Conservation (phyloP, 225 moss, liverwort and hornwort species). For the Polytrichum commune region DNA sequence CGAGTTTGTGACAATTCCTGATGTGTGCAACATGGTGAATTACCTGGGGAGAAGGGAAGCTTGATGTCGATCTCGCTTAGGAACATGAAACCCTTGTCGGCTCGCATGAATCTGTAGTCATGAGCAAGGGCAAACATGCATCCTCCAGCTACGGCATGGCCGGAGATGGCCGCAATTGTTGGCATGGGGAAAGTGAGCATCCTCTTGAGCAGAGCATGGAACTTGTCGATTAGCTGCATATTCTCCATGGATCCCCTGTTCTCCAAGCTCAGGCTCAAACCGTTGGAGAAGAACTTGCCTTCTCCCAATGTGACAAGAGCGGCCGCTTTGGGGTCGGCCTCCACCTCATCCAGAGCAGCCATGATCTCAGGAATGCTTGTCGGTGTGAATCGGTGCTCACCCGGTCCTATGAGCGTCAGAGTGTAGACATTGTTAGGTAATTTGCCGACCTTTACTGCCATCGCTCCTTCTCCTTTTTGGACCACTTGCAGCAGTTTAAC, state of each 20-base stretch:
- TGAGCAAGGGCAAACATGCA: slow-evolving; percentile 90
- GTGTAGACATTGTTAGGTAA: slow-evolving; percentile 53
- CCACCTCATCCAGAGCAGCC: slow-evolving; percentile 76
- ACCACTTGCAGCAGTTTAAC: too few relatives aligned
- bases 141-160: slow-evolving; percentile 92
- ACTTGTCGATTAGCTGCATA: slow-evolving; percentile 50
- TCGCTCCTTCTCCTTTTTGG: slow-evolving; percentile 5
- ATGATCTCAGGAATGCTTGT: slow-evolving; percentile 57
- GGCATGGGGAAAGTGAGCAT: slow-evolving; percentile 78
- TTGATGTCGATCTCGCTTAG: slow-evolving; percentile 87
- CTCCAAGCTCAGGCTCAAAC: slow-evolving; percentile 55
- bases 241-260: slow-evolving; percentile 41
- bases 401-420: slow-evolving; percentile 60
- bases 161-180: slow-evolving; percentile 75
- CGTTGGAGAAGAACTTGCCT: slow-evolving; percentile 82
- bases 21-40: not conserved
- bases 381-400: slow-evolving; percentile 70
- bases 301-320: slow-evolving; percentile 76
- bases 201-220: slow-evolving; percentile 63
- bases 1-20: too few relatives aligned
- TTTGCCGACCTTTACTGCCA: slow-evolving; percentile 51
- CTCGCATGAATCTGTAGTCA: slow-evolving; percentile 86
- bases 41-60: slow-evolving; percentile 71
- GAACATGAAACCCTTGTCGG: slow-evolving; percentile 87
- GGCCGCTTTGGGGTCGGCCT: slow-evolving; percentile 59